These are phyloP conservation scores for Suillus plorans DNA, from an alignment of 768 basidiomycete species.

Conservation along the genomic window DNA sequence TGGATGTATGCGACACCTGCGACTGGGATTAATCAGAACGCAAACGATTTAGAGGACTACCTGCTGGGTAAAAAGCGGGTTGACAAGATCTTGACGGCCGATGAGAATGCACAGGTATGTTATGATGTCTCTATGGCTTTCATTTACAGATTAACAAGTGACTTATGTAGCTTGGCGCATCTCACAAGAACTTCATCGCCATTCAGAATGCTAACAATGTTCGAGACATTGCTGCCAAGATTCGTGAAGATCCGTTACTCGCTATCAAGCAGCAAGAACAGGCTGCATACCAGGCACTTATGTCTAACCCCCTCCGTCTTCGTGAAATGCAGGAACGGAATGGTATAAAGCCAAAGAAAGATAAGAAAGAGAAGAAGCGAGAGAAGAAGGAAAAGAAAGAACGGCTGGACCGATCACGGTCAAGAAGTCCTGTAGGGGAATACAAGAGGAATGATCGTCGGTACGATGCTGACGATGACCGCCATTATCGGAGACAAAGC, in stretches of 20 bases:
- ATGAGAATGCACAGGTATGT: constrained; percentile 85
- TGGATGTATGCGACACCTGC: constrained; percentile 99
- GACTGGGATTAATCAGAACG: constrained; percentile 79
- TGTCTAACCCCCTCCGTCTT: constrained; percentile 83
- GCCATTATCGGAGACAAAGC: constrained; percentile 25
- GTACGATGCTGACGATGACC: constrained; percentile 12
- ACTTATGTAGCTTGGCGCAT: constrained; percentile 64
- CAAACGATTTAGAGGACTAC: constrained; percentile 95
- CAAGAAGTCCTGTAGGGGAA: constrained; percentile 31
- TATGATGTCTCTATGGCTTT: constrained; percentile 2
- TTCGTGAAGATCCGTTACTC: constrained; percentile 95
- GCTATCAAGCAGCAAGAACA: constrained; percentile 99
- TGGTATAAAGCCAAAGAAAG: constrained; percentile 80
- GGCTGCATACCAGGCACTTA: constrained; percentile 81
- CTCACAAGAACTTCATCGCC: constrained; percentile 92
- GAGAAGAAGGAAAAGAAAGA: constrained; percentile 51
- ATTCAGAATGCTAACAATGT: constrained; percentile 90
- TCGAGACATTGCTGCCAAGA: constrained; percentile 88
- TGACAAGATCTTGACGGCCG: constrained; percentile 90
- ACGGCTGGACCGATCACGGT: constrained; percentile 33
- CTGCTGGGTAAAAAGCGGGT: constrained; percentile 96
- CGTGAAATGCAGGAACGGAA: constrained; percentile 78
- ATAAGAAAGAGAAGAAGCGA: constrained; percentile 60
- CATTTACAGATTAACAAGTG: constrained; percentile 4
- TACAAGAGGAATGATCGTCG: constrained; percentile 23